A percentile compares a stretch with the other conserved stretches of the same genome.
Conservation (phyloP, 371 early-diverging fungal genomes). For the Syncephalastrum sp. region DNA sequence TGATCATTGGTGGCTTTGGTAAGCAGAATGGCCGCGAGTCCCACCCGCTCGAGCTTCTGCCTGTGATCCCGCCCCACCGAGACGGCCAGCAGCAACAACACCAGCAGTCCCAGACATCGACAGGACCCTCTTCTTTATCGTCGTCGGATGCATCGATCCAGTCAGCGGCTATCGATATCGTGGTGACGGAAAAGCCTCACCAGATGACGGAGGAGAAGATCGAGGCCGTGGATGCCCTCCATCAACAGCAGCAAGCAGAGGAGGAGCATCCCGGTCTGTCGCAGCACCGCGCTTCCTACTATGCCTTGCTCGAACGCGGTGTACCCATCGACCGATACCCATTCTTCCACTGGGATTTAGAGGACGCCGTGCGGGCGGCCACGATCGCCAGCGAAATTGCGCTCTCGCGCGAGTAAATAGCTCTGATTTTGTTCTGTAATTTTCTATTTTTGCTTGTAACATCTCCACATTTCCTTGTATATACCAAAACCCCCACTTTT, state of each 20-base stretch:
- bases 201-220: too few relatives aligned
- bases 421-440: too few relatives aligned
- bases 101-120: background rate
- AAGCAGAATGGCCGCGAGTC: slow-evolving; percentile 11
- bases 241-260: background rate
- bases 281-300: slow-evolving; percentile 2
- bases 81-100: background rate
- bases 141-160: background rate
- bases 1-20: slow-evolving; percentile 37
- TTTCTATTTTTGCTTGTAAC: too few relatives aligned
- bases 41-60: slow-evolving; percentile 13
- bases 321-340: slow-evolving; percentile 23
- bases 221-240: slow-evolving; percentile 2
- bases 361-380: slow-evolving; percentile 30
- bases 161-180: slow-evolving; percentile 7
- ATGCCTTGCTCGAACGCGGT: slow-evolving; percentile 14
- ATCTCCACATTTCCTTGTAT: too few relatives aligned
- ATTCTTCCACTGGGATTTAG: slow-evolving; percentile 38
- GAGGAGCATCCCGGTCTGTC: background rate
- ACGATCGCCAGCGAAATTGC: slow-evolving; percentile 9
- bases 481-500: too few relatives aligned
- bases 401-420: too few relatives aligned
- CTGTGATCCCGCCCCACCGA: slow-evolving; percentile 14
- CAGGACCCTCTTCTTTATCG: background rate
- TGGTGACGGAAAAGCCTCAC: slow-evolving; percentile 2